Conservation (phyloP, 371 early-diverging fungal species). For the Nematocida parisii region DNA sequence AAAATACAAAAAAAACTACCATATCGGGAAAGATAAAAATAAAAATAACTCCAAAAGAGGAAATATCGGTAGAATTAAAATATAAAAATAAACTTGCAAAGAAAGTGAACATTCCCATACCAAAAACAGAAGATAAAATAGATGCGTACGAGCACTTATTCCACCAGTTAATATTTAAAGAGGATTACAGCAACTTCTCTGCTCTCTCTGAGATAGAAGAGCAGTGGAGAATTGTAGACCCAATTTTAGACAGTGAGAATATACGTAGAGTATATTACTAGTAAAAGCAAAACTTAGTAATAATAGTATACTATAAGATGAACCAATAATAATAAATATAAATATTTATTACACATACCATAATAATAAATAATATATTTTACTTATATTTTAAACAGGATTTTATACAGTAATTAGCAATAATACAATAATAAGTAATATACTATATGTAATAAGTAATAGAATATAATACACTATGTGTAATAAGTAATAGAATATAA, state of each 20-base stretch:
- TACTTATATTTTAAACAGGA: background rate
- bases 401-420: too few relatives aligned
- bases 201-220: conserved; percentile 29
- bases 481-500: too few relatives aligned
- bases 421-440: too few relatives aligned
- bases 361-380: background rate
- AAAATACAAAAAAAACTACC: background rate
- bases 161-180: conserved; percentile 15
- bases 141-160: conserved; percentile 49
- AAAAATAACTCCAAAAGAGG: conserved; percentile 52
- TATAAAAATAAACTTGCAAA: conserved; percentile 28
- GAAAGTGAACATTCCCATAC: conserved; percentile 23
- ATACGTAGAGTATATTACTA: conserved; percentile 18
- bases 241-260: conserved; percentile 14
- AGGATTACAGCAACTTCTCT: background rate
- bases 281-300: background rate
- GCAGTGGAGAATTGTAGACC: conserved; percentile 56
- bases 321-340: too few relatives aligned
- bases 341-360: background rate
- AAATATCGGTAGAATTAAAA: conserved; percentile 8
- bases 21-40: conserved; percentile 28
- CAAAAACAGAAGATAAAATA: background rate
- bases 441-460: too few relatives aligned
- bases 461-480: too few relatives aligned
- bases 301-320: too few relatives aligned